Evolutionary conservation across 2,329 filamentous ascomycete species (phyloP).

Genomic region (Pestalotiopsis sp.): DNA sequence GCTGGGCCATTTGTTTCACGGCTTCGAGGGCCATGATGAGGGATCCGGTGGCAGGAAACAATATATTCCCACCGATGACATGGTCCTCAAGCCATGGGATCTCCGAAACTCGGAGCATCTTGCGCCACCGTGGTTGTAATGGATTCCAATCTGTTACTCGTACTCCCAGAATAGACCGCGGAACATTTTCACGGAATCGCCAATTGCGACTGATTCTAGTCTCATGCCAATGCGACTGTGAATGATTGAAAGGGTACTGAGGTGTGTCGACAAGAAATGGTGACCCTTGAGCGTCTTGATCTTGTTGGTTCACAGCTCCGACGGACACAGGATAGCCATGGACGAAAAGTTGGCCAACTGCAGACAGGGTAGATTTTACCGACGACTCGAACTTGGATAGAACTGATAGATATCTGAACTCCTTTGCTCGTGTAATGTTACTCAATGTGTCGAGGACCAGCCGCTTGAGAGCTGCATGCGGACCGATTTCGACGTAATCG

Average conservation of each 20-base stretch:
- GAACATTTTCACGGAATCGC: constrained; percentile 28
- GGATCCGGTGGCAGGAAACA: constrained; percentile 40
- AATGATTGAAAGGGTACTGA: constrained; percentile 40
- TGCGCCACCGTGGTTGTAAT: constrained; percentile 43
- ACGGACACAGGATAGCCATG: neutral
- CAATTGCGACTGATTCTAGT: constrained; percentile 25
- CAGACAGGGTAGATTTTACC: neutral
- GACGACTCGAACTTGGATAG: neutral
- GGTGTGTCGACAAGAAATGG: constrained; percentile 32
- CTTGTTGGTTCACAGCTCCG: neutral
- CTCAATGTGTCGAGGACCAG: neutral
- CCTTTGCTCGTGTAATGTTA: neutral
- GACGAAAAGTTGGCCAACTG: neutral
- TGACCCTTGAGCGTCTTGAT: neutral
- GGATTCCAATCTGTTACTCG: constrained; percentile 28
- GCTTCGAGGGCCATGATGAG: constrained; percentile 42
- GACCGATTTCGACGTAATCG: neutral
- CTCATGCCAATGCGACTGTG: constrained; percentile 36
- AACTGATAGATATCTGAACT: neutral
- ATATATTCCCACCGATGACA: constrained; percentile 33
- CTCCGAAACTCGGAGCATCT: constrained; percentile 41
- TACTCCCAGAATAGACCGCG: constrained; percentile 32
- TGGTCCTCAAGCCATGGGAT: constrained; percentile 51
- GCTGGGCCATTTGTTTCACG: constrained; percentile 26
- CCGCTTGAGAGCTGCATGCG: neutral